Percentiles rank a stretch among this genome's conserved stretches.
Evolutionary conservation across 2,329 filamentous ascomycete species (phyloP).

Genomic region (Aspergillus fumigatus): DNA sequence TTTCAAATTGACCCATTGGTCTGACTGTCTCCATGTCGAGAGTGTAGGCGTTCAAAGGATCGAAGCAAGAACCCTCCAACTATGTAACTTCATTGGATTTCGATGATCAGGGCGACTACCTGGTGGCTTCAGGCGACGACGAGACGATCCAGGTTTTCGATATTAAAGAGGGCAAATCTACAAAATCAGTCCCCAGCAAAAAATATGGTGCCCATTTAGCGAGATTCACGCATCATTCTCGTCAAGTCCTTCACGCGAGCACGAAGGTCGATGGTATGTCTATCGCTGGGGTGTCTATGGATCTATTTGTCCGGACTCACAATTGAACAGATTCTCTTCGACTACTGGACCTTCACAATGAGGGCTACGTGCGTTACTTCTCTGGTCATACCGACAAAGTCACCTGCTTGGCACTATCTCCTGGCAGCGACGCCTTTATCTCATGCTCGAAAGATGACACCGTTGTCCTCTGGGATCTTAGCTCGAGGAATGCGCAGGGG

Average conservation of each 20-base stretch:
- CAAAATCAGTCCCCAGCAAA: constrained; percentile 86
- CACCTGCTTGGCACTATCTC: constrained; percentile 77
- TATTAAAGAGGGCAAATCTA: constrained; percentile 80
- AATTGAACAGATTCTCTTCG: constrained; percentile 61
- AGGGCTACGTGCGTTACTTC: constrained; percentile 95
- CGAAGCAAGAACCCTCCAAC: constrained; percentile 43
- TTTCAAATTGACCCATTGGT: not conserved
- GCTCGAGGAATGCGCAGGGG: constrained; percentile 73
- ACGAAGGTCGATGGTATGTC: constrained; percentile 81
- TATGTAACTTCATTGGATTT: constrained; percentile 90
- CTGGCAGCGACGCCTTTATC: constrained; percentile 83
- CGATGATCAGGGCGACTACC: constrained; percentile 87
- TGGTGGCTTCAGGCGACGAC: constrained; percentile 88
- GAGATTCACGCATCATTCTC: constrained; percentile 86
- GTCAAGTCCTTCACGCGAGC: constrained; percentile 89
- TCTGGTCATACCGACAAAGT: constrained; percentile 82
- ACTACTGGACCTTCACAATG: constrained; percentile 85
- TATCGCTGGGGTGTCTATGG: not conserved
- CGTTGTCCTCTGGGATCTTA: constrained; percentile 83
- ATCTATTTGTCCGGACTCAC: not conserved
- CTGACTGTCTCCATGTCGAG: constrained; percentile 8
- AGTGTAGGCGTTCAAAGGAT: constrained; percentile 28
- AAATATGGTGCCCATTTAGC: constrained; percentile 96
- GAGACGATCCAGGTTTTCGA: constrained; percentile 96
- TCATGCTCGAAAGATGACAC: constrained; percentile 90